These are phyloP conservation scores for Corymbia citriodora DNA, from an alignment of 441 rosid genomes.

Conservation along the genomic window DNA sequence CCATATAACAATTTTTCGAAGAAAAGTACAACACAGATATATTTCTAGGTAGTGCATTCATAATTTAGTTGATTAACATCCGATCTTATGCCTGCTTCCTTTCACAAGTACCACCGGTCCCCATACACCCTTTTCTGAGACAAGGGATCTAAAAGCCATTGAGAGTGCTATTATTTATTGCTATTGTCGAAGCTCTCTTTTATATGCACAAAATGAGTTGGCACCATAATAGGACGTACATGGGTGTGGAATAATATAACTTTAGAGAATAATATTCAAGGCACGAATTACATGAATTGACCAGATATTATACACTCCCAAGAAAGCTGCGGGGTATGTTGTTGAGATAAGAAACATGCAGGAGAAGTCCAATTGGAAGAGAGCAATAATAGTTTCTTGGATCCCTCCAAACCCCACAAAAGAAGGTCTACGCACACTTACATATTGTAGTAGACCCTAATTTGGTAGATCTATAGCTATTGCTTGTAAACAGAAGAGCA, in stretches of 20 bases:
- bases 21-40: neutral
- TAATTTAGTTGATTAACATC: neutral
- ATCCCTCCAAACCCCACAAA: constrained; percentile 1
- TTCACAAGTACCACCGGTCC: constrained; percentile 14
- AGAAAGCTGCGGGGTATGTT: constrained; percentile 12
- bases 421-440: neutral
- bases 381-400: neutral
- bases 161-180: neutral
- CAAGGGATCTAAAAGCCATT: constrained; percentile 8
- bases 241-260: neutral
- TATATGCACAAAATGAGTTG: constrained; percentile 16
- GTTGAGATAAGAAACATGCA: constrained; percentile 12
- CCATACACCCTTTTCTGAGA: constrained; percentile 29
- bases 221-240: constrained; percentile 8
- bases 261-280: neutral
- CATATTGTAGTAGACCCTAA: neutral
- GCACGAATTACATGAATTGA: constrained; percentile 3
- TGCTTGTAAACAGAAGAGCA: constrained; percentile 8
- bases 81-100: constrained; percentile 14
- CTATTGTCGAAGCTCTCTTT: constrained; percentile 1
- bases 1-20: neutral
- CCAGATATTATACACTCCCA: constrained; percentile 2
- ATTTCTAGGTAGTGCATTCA: neutral
- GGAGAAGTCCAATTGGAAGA: constrained; percentile 2
- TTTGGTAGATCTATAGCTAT: neutral